Base-by-base conservation (phyloP, 2,329 filamentous ascomycete genomes). In the Aspergillus fijiensis region DNA sequence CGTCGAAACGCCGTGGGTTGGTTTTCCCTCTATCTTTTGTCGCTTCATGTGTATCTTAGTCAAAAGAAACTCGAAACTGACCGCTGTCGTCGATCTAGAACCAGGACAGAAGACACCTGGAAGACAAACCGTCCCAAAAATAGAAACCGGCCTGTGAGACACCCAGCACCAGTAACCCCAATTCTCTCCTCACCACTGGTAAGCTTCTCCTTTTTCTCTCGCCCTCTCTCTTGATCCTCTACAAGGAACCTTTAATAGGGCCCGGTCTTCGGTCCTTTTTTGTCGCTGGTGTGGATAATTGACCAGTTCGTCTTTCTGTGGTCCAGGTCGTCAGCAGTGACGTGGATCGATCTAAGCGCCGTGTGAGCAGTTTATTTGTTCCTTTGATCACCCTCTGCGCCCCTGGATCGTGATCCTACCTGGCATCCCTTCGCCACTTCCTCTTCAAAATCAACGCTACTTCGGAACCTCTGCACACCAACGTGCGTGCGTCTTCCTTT, bases 101-200 rank as follows among this genome's bases (percentile, higher is more conserved):
- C 35, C 16, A 31, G 51, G 33, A n/a, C 52, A 53, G 33, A 48
- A 51, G 27, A 42, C 49, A 27, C 14, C 16, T 48, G 49, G 33
- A 57, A 49, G 57, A 59, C 45, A 35, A 48, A 57, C 54, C 35
- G 49, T 27, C 51, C 39, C 61, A 63, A 61, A 64, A 64, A 63
- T 63, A 65, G 63, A 63, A 29, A 58, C 60, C 10, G 27, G 51
- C 25, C 51, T 56, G 60, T 65, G 63, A 64, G 64, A 65, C 62
- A 62, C 58, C 51, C 21, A 61, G 29, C 27, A 49, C 21, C 25
- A 57, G 52, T 39, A n/a, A 48, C 21, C 31, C 31, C 51, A 53
- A 49, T 52, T 39, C 47, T 29, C 54, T 58, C 51, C 42, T 56
- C 48, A 56, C 27, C 19, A 21, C 39, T 54, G 54, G 61, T 63